These are phyloP conservation scores for Castanea mollissima DNA, from an alignment of 306 rosid species.

Conservation along the genomic window DNA sequence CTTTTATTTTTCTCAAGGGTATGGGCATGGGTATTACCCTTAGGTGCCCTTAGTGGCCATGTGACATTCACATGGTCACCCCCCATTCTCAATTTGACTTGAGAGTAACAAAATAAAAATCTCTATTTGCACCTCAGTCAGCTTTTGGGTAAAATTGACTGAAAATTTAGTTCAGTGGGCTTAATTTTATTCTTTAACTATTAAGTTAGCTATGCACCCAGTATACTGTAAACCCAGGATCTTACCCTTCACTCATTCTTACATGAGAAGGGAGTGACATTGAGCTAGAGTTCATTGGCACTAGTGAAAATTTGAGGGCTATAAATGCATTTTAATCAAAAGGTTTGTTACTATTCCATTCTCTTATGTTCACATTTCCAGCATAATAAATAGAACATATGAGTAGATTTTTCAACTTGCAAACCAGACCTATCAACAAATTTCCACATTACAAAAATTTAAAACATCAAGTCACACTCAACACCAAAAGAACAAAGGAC, in stretches of 20 bases:
- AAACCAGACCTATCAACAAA: background rate
- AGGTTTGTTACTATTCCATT: background rate
- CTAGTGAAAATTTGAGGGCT: background rate
- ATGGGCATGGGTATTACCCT: too few species aligned
- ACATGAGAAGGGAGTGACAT: too few species aligned
- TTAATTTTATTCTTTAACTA: background rate
- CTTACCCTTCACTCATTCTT: too few species aligned
- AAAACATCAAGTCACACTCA: background rate
- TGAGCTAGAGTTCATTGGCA: too few species aligned
- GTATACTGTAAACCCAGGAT: too few species aligned
- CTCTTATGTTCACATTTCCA: background rate
- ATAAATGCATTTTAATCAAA: background rate
- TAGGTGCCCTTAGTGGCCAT: too few species aligned
- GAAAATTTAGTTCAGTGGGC: background rate
- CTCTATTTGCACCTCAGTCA: background rate
- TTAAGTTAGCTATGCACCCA: too few species aligned
- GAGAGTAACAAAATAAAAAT: background rate
- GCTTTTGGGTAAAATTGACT: background rate
- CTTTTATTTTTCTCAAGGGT: background rate
- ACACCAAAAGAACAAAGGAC: background rate
- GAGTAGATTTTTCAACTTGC: background rate
- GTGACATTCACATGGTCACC: background rate
- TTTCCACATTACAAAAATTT: background rate
- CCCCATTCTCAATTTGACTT: background rate
- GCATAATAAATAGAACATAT: background rate